Percentiles rank a stretch among this genome's conserved stretches.
These are phyloP conservation scores for Glonium stellatum DNA, from an alignment of 495 filamentous ascomycete species.

Conservation along the genomic window DNA sequence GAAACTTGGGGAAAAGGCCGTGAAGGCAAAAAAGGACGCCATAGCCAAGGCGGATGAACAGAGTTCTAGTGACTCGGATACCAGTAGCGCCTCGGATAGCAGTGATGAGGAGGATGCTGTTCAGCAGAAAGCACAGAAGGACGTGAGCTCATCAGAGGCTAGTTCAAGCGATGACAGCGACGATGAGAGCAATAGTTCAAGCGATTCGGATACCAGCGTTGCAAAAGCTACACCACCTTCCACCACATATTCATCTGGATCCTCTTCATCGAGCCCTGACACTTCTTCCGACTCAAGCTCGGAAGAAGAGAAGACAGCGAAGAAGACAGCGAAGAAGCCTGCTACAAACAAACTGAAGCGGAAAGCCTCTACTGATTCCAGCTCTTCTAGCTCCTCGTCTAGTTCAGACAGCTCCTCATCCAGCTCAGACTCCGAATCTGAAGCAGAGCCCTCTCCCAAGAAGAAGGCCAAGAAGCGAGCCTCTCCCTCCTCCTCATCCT, in stretches of 20 bases:
- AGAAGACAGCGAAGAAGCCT: conserved; percentile 1
- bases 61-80: conserved; percentile 1
- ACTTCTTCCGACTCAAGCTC: conserved; percentile 1
- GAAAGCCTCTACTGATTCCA: not conserved
- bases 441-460: conserved; percentile 1
- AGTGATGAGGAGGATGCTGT: conserved; percentile 1
- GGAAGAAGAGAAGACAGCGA: conserved; percentile 3
- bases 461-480: conserved; percentile 10
- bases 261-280: conserved; percentile 4
- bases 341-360: not conserved
- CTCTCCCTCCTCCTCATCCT: not conserved
- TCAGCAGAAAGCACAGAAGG: conserved; percentile 1
- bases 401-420: conserved; percentile 9
- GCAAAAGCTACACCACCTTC: not conserved
- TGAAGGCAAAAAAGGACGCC: not conserved
- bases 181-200: conserved; percentile 10
- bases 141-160: conserved; percentile 8
- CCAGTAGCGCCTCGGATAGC: not conserved
- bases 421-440: conserved; percentile 15
- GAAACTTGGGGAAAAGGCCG: not conserved
- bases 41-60: not conserved
- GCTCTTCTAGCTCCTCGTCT: conserved; percentile 8
- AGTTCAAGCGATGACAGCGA: conserved; percentile 10
- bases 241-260: not conserved
- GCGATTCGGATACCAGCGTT: conserved; percentile 2